These are phyloP conservation scores for Epichloe coenophiala DNA, from an alignment of 2,329 filamentous ascomycete species.

Conservation along the genomic window DNA sequence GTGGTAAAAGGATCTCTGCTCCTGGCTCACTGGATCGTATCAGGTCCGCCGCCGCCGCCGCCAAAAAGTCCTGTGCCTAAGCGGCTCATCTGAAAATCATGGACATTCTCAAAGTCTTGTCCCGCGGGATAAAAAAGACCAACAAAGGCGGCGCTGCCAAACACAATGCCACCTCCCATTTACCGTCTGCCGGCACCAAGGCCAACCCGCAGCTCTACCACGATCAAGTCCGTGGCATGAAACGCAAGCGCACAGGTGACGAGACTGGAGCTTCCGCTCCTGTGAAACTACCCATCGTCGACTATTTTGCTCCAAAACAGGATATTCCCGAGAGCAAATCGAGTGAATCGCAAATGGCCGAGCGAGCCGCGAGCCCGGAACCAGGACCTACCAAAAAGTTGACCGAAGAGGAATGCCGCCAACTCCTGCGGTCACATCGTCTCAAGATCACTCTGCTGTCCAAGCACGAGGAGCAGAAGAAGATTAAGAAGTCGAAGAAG, in stretches of 20 bases:
- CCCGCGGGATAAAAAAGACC: constrained; percentile 52
- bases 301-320: constrained; percentile 43
- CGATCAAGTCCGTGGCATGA: constrained; percentile 37
- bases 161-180: constrained; percentile 24
- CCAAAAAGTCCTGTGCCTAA: neutral
- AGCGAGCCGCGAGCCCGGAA: constrained; percentile 16
- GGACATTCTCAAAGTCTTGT: constrained; percentile 63
- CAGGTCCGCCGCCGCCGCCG: neutral
- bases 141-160: constrained; percentile 20
- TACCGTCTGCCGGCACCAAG: constrained; percentile 51
- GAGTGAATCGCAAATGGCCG: constrained; percentile 9
- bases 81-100: constrained; percentile 23
- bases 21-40: neutral
- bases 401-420: constrained; percentile 58
- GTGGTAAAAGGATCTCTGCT: neutral
- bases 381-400: constrained; percentile 24
- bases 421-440: constrained; percentile 64
- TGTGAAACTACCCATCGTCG: constrained; percentile 31
- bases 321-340: constrained; percentile 20
- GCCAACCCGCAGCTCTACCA: constrained; percentile 59
- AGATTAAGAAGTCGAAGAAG: constrained; percentile 41
- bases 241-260: constrained; percentile 38
- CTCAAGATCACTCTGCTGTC: constrained; percentile 73
- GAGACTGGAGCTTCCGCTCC: constrained; percentile 19
- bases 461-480: constrained; percentile 27